Evolutionary conservation across 768 basidiomycete genomes (phyloP).

Genomic region (Exidia glandulosa): DNA sequence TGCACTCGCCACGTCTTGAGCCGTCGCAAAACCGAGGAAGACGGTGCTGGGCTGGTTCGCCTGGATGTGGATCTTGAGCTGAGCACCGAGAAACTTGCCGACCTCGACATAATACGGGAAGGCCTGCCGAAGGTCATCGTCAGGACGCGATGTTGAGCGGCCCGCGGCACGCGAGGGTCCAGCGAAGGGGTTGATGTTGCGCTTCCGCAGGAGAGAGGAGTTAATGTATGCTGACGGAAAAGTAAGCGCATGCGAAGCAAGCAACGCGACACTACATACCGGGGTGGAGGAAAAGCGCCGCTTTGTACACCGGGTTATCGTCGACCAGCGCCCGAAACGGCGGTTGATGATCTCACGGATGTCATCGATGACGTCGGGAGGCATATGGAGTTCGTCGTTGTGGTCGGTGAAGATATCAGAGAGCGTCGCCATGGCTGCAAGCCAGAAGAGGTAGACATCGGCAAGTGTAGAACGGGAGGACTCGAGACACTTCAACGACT

Average conservation of each 20-base stretch:
- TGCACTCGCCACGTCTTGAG: not conserved
- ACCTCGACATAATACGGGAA: not conserved
- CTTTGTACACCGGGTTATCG: not conserved
- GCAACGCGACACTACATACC: not conserved
- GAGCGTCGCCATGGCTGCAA: conserved; percentile 18
- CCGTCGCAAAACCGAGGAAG: not conserved
- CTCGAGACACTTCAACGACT: conserved; percentile 23
- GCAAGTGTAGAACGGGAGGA: conserved; percentile 16
- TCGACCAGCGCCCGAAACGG: not conserved
- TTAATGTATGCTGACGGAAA: not conserved
- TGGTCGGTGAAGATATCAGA: conserved; percentile 3
- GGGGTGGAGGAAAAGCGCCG: not conserved
- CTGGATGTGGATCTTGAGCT: not conserved
- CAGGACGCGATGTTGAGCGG: no score
- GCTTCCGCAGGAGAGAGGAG: not conserved
- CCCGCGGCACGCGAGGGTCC: not conserved
- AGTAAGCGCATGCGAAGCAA: not conserved
- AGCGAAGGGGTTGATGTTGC: not conserved
- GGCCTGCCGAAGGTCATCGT: not conserved
- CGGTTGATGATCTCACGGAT: not conserved
- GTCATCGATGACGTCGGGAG: not conserved
- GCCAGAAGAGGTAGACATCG: conserved; percentile 27
- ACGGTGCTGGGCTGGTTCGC: not conserved
- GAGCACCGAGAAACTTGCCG: not conserved
- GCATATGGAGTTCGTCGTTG: not conserved